A percentile compares a stretch with the other conserved stretches of the same genome.
Conservation (phyloP, 2,329 filamentous ascomycete species). For the Cadophora sp. region DNA sequence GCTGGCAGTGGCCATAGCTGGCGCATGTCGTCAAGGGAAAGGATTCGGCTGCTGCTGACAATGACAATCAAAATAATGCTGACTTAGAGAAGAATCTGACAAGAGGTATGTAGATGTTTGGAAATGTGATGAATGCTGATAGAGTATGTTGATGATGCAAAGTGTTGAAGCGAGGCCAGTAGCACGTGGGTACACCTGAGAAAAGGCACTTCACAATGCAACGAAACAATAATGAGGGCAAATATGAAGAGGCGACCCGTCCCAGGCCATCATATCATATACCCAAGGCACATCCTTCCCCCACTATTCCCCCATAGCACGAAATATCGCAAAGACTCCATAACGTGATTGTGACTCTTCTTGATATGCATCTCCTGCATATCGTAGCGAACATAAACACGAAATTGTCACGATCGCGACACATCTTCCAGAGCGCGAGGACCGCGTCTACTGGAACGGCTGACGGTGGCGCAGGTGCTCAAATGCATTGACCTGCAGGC, state of each 20-base stretch:
- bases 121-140: not conserved
- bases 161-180: conserved; percentile 17
- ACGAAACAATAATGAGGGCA: conserved; percentile 21
- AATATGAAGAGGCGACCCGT: conserved; percentile 12
- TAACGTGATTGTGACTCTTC: conserved; percentile 28
- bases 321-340: conserved; percentile 19
- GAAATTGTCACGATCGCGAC: conserved; percentile 39
- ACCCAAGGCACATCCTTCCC: conserved; percentile 22
- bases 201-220: conserved; percentile 14
- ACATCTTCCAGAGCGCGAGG: conserved; percentile 56
- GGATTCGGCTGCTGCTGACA: conserved; percentile 21
- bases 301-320: conserved; percentile 8
- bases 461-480: conserved; percentile 22
- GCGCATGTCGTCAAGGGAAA: conserved; percentile 39
- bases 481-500: conserved; percentile 22
- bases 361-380: conserved; percentile 10
- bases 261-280: conserved; percentile 30
- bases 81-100: not conserved
- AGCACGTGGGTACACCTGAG: conserved; percentile 8
- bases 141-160: conserved; percentile 8
- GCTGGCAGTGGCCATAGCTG: conserved; percentile 44
- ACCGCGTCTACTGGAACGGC: conserved; percentile 38
- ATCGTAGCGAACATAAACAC: conserved; percentile 34
- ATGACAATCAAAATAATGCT: conserved; percentile 11
- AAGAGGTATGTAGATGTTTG: conserved; percentile 6